Percentiles rank a stretch among this genome's conserved stretches.
phyloP scores from a whole-genome alignment of 768 basidiomycete species.

The Pleurotus djamor region DNA sequence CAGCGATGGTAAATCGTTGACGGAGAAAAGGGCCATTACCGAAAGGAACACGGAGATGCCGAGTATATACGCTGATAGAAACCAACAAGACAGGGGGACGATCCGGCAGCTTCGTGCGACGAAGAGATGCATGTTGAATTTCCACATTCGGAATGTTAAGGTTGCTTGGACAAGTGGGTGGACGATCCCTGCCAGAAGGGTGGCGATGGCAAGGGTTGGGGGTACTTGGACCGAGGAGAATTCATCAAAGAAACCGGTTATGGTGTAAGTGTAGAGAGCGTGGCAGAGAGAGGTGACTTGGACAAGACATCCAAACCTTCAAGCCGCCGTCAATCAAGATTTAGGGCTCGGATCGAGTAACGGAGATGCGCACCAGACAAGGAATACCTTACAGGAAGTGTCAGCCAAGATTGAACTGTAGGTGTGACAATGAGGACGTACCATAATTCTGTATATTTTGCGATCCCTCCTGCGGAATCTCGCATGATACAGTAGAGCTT shows the following conservation, averaged over 20 bases:
- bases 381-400: not conserved
- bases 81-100: not conserved
- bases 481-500: not conserved
- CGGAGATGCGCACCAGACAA: not conserved
- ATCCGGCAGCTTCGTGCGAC: not conserved
- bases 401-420: not conserved
- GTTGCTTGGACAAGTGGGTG: conserved; percentile 4
- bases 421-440: not conserved
- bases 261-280: conserved; percentile 1
- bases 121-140: not conserved
- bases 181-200: not conserved
- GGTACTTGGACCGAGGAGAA: not conserved
- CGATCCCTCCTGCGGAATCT: conserved; percentile 5
- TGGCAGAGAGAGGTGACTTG: not conserved
- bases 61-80: not conserved
- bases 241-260: not conserved
- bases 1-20: not conserved
- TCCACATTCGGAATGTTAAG: conserved; percentile 7
- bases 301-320: not conserved
- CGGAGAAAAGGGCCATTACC: not conserved
- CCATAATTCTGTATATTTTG: not conserved
- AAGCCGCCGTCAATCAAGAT: not conserved
- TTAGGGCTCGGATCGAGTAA: not conserved
- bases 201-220: not conserved
- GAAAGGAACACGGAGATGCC: not conserved